Conservation (phyloP, 1,284 basidiomycete genomes). For the Vanrija humicola region DNA sequence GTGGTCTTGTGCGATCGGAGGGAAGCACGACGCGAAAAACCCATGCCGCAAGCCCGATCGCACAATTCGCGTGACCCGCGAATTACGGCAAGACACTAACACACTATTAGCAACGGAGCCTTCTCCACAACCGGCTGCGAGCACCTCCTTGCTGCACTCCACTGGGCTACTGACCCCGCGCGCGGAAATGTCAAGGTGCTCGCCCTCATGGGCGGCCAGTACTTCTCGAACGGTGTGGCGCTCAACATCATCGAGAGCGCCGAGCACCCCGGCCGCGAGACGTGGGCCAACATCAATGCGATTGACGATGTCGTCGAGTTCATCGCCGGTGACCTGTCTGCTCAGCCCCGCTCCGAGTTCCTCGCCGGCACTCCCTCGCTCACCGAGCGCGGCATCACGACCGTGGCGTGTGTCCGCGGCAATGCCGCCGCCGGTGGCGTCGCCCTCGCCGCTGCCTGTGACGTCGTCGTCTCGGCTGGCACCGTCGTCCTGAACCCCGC, state of each 20-base stretch:
- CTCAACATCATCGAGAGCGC: slow-evolving; percentile 52
- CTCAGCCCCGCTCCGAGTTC: slow-evolving; percentile 32
- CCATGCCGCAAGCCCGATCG: background rate
- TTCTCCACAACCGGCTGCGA: slow-evolving; percentile 50
- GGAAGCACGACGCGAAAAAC: background rate
- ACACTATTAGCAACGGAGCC: slow-evolving; percentile 48
- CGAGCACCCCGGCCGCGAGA: slow-evolving; percentile 46
- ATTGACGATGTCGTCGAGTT: slow-evolving; percentile 49
- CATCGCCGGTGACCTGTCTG: slow-evolving; percentile 36
- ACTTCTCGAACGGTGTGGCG: slow-evolving; percentile 53
- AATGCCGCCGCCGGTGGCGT: slow-evolving; percentile 54
- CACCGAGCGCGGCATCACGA: slow-evolving; percentile 48
- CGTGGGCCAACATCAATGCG: slow-evolving; percentile 53
- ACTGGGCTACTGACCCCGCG: slow-evolving; percentile 40
- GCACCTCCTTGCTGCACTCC: slow-evolving; percentile 44
- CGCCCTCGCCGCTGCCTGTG: slow-evolving; percentile 51
- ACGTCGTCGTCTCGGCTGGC: slow-evolving; percentile 47
- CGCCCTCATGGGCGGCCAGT: slow-evolving; percentile 49
- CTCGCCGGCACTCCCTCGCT: slow-evolving; percentile 35
- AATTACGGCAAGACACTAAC: background rate
- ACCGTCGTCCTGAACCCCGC: slow-evolving; percentile 51
- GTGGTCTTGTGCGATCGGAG: background rate
- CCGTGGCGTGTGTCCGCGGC: slow-evolving; percentile 50
- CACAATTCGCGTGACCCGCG: background rate
- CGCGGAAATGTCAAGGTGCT: slow-evolving; percentile 45